Conservation (phyloP, 768 basidiomycete genomes). For the Pleurotus cornucopiae region DNA sequence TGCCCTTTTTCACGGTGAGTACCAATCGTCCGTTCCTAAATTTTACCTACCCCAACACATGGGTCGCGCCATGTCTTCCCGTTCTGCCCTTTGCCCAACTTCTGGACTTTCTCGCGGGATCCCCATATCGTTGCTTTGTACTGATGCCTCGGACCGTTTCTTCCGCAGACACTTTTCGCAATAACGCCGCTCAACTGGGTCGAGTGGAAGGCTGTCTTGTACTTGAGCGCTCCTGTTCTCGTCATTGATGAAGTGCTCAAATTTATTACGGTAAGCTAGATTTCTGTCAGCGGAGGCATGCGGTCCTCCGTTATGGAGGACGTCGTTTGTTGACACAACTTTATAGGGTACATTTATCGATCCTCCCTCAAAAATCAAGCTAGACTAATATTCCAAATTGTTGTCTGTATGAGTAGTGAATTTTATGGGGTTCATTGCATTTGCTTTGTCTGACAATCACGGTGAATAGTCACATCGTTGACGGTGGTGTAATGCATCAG, state of each 20-base stretch:
- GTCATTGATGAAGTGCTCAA: slow-evolving; percentile 90
- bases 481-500: too few relatives aligned
- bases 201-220: slow-evolving; percentile 94
- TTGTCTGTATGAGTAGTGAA: slow-evolving; percentile 5
- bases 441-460: background rate
- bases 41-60: background rate
- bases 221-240: slow-evolving; percentile 83
- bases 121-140: background rate
- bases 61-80: background rate
- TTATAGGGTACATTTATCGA: slow-evolving; percentile 44
- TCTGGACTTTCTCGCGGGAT: background rate
- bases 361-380: slow-evolving; percentile 39
- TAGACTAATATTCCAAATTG: slow-evolving; percentile 21
- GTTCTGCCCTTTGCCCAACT: background rate
- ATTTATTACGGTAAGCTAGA: slow-evolving; percentile 60
- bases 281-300: too few relatives aligned
- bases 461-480: background rate
- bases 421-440: background rate
- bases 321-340: background rate
- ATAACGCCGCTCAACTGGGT: slow-evolving; percentile 91
- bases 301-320: too few relatives aligned
- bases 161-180: slow-evolving; percentile 69
- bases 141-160: slow-evolving; percentile 7
- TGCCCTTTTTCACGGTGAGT: slow-evolving; percentile 91
- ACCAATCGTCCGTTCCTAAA: slow-evolving; percentile 1